Evolutionary conservation across 2,329 filamentous ascomycete genomes (phyloP).

Genomic region (Rhinocladiella mackenziei): DNA sequence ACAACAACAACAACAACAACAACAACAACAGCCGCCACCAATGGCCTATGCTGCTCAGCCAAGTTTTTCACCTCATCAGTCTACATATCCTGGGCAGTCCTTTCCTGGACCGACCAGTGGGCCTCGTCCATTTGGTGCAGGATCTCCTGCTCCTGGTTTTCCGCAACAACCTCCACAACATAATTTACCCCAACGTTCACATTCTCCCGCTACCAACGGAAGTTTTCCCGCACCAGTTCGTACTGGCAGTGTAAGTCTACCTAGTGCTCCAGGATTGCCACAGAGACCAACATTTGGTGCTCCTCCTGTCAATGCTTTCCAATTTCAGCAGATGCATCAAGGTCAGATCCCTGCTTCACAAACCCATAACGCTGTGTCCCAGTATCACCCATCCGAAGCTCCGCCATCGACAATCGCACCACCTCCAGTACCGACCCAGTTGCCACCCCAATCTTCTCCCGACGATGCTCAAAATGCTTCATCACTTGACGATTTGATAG

Average conservation of each 20-base stretch:
- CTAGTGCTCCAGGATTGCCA: constrained; percentile 55
- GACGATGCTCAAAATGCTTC: constrained; percentile 35
- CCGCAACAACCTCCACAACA: constrained; percentile 41
- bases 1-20: constrained; percentile 23
- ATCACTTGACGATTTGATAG: constrained; percentile 52
- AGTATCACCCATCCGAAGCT: constrained; percentile 21
- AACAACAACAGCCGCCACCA: constrained; percentile 22
- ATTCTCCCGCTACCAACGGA: constrained; percentile 29
- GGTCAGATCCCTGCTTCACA: constrained; percentile 43
- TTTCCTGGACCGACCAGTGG: constrained; percentile 34
- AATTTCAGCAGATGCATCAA: constrained; percentile 57
- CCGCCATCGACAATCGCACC: constrained; percentile 9
- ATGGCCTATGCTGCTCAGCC: constrained; percentile 31
- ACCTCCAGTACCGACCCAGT: constrained; percentile 22
- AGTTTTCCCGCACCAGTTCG: constrained; percentile 34
- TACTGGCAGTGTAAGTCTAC: constrained; percentile 53
- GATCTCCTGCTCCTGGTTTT: constrained; percentile 41
- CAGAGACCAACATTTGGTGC: constrained; percentile 57
- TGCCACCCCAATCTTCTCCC: constrained; percentile 11
- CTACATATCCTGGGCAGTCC: constrained; percentile 37
- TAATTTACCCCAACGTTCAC: constrained; percentile 42
- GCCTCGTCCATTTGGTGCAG: constrained; percentile 39
- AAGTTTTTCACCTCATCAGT: constrained; percentile 32
- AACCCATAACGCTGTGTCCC: constrained; percentile 25
- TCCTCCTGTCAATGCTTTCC: constrained; percentile 50